Evolutionary conservation across 768 basidiomycete genomes (phyloP), one percentile per base, ranked within the genome.

Genomic region (Tricholoma hemisulphureum): DNA sequence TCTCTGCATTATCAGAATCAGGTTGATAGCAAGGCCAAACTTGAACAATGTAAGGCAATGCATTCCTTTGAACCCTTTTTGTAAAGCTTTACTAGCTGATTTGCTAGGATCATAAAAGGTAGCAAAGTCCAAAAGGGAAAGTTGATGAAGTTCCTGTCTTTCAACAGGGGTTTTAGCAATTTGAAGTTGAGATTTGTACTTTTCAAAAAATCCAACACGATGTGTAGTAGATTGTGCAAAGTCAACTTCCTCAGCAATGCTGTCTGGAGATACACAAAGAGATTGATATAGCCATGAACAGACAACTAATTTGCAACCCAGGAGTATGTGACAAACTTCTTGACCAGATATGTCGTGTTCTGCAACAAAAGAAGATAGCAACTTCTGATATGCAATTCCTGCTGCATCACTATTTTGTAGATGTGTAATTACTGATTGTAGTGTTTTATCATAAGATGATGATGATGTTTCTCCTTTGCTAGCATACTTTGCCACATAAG

Each of bases 401-500:
- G 58, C 58, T 29, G 53, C 24, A 59, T 55, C 53, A 18, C 7
- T 34, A 50, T 51, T 37, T 31, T 59, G 53, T 39, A 59, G 31
- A 8, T 24, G 10, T 10, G 53, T 39, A 48, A 55, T 59, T 41
- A 53, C 58, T 14, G 49, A 54, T 51, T 59, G 53, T 13, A 59
- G 11, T 13, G 39, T 37, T 43, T 50, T 51, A 11, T 55, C 31
- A 45, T 59, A 53, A 6, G 49, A 51, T 6, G 29, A 49, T 7
- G 39, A 59, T 20, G 58, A 46, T 0, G 53, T 35, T 58, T 58
- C 34, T 2, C 58, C 53, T 51, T 58, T 50, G n/a, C 58, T 58
- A 8, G 53, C 53, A 59, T 55, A 59, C 29, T 55, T 59, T 20
- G 58, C 58, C 26, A 59, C 39, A 55, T 59, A 59, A 32, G 53